These are phyloP conservation scores for Yarrowia osloensis DNA, from an alignment of 805 yeast species.

Conservation along the genomic window DNA sequence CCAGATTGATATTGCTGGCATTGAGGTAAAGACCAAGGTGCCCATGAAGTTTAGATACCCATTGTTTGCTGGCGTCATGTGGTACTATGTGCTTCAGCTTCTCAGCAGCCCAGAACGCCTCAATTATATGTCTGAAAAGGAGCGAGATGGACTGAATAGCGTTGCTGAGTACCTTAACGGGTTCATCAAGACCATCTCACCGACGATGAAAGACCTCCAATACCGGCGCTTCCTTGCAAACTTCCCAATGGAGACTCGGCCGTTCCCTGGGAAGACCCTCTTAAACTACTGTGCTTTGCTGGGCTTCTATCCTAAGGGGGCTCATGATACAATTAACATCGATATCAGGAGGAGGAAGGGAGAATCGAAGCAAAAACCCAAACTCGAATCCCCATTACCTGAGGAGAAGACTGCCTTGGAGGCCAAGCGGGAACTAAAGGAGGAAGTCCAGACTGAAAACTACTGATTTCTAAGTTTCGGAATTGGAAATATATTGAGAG, in stretches of 20 bases:
- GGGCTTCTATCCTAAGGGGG: constrained; percentile 1
- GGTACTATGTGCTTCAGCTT: constrained; percentile 48
- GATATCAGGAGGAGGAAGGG: constrained; percentile 5
- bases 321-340: not conserved
- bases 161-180: constrained; percentile 12
- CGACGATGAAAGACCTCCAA: constrained; percentile 6
- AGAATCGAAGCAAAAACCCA: not conserved
- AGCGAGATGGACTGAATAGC: not conserved
- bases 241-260: constrained; percentile 1
- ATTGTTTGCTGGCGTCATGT: constrained; percentile 65
- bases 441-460: not conserved
- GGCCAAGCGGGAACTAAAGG: not conserved
- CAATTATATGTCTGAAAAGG: not conserved
- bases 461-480: not conserved
- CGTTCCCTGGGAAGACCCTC: not conserved
- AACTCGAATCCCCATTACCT: not conserved
- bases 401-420: not conserved
- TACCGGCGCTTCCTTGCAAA: constrained; percentile 5
- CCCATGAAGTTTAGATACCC: constrained; percentile 80
- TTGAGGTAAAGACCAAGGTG: constrained; percentile 71
- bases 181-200: not conserved
- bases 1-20: constrained; percentile 60
- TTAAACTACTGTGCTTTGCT: not conserved
- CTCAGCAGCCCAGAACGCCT: not conserved
- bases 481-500: not conserved